Conservation (phyloP, 257 asterid species). For the Salvia hispanica region DNA sequence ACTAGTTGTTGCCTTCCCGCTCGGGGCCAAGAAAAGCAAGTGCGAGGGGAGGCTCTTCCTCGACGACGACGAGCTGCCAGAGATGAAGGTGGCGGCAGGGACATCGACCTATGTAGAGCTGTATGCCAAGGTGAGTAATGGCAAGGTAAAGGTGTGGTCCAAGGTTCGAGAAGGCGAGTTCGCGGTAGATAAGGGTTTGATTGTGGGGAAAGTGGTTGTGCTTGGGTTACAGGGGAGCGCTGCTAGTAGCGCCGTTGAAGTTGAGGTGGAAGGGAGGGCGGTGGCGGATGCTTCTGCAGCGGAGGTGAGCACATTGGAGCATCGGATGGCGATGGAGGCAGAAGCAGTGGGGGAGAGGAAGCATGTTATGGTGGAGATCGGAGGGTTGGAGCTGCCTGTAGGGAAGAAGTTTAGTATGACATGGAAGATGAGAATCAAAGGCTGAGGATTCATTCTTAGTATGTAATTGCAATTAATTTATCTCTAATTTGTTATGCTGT, state of each 20-base stretch:
- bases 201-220: constrained; percentile 64
- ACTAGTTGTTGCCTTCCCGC: constrained; percentile 65
- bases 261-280: constrained; percentile 54
- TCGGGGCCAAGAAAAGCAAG: constrained; percentile 50
- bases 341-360: constrained; percentile 45
- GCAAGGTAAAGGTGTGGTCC: constrained; percentile 73
- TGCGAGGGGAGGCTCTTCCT: constrained; percentile 74
- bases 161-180: constrained; percentile 66
- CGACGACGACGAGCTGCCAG: constrained; percentile 83
- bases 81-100: constrained; percentile 74
- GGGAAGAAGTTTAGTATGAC: constrained; percentile 76
- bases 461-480: not conserved
- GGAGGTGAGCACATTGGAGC: constrained; percentile 43
- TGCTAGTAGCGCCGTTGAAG: constrained; percentile 35
- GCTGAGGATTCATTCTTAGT: constrained; percentile 24
- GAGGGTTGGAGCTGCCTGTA: constrained; percentile 67
- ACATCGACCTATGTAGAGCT: constrained; percentile 64
- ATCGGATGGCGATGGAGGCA: constrained; percentile 21
- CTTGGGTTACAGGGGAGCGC: constrained; percentile 60
- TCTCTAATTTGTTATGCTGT: not conserved
- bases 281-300: too few relatives aligned
- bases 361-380: constrained; percentile 72
- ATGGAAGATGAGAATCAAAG: constrained; percentile 73
- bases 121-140: constrained; percentile 53
- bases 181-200: constrained; percentile 78